Evolutionary conservation across 1,139 yeast genomes (phyloP), one percentile per base, ranked within the genome.

Genomic region (Yamadazyma dushanensis): DNA sequence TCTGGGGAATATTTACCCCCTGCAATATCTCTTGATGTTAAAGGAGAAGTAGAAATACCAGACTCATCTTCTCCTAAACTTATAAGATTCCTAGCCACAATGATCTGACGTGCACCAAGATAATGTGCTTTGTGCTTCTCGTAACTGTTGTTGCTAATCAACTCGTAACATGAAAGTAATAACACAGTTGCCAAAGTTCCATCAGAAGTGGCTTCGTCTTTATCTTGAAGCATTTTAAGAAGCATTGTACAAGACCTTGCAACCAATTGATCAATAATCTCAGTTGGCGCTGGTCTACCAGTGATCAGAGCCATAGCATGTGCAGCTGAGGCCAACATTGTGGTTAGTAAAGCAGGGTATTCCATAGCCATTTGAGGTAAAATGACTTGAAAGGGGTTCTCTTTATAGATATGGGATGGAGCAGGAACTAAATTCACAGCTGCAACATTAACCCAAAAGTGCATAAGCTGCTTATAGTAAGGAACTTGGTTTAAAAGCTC

Each of bases 311-410:
- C 56, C 47, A 66, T 64, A 41, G 81, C 78, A 4, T 73, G 62
- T 0, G 87, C 80, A 1, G 89, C 80, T 54, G 80, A 82, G 2
- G 92, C 90, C 25, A 84, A 59, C 15, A 84, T 52, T 1, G 84
- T 63, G 2, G 85, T 72, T 45, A 83, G 59, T 9, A 85, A 58
- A 0, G 85, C 75, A 4, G 80, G 76, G 36, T 73, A 68, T 14
- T 71, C 66, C 70, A 82, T 66, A 0, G 94, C 90, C 76, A 85
- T 71, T 44, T 76, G 77, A 0, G 94, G 92, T 13, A 85, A 56
- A 4, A 83, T 59, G 6, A 73, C 71, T 41, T 73, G 73, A 58
- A 84, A 83, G 0, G 95, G 95, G 48, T 84, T 85, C 16, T 76
- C 79, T 16, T 60, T 66, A 50, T 81, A 80, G 3, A 73, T 51